Evolutionary conservation across 2,329 filamentous ascomycete species (phyloP).

Genomic region (Trematosphaeria pertusa): DNA sequence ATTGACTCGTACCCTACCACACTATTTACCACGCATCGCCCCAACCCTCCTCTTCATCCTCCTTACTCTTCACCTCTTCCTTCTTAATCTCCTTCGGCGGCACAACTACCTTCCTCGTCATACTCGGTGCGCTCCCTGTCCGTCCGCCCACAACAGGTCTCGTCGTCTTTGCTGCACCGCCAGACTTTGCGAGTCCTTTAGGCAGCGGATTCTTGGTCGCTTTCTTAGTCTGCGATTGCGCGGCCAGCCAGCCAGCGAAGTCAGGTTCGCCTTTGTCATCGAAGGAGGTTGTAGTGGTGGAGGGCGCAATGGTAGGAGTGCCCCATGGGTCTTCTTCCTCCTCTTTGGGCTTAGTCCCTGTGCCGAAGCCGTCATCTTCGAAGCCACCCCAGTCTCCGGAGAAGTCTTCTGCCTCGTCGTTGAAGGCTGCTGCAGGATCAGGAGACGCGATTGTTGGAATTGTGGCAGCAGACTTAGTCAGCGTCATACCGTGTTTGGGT

Average conservation of each 20-base stretch:
- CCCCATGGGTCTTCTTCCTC: conserved; percentile 63
- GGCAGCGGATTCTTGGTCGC: conserved; percentile 71
- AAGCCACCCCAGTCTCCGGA: conserved; percentile 77
- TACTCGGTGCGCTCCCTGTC: conserved; percentile 37
- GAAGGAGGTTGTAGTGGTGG: conserved; percentile 61
- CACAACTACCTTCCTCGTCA: conserved; percentile 38
- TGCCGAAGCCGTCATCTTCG: conserved; percentile 59
- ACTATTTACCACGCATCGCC: conserved; percentile 46
- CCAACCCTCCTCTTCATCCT: conserved; percentile 50
- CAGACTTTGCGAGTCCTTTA: conserved; percentile 77
- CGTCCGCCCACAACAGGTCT: conserved; percentile 37
- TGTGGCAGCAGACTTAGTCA: conserved; percentile 32
- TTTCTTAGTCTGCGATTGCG: conserved; percentile 79
- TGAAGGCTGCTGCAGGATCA: conserved; percentile 59
- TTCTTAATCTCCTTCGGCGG: conserved; percentile 42
- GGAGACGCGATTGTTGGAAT: conserved; percentile 39
- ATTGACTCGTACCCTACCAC: background rate
- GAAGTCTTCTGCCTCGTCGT: conserved; percentile 64
- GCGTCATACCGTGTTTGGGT: conserved; percentile 48
- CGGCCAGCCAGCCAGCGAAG: conserved; percentile 93
- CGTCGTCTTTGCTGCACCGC: conserved; percentile 42
- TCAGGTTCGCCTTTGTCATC: conserved; percentile 90
- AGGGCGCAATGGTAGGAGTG: conserved; percentile 49
- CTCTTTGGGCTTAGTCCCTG: conserved; percentile 48
- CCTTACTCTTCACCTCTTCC: conserved; percentile 48